Evolutionary conservation across 495 filamentous ascomycete species (phyloP), one percentile per base, ranked within the genome.

Genomic region (Xylaria nigripes): DNA sequence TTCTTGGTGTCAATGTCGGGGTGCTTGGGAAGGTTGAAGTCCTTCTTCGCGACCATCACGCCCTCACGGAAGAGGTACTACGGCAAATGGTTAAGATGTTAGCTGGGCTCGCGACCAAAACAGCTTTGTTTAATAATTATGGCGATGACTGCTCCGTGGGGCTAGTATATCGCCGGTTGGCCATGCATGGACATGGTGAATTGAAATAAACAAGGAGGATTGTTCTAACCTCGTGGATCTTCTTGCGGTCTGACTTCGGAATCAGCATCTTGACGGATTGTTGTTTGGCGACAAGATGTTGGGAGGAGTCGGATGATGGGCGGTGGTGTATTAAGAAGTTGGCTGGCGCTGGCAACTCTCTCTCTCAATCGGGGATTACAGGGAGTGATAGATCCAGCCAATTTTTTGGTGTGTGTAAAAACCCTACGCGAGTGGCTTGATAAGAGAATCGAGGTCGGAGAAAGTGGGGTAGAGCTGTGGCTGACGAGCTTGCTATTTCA

Each of bases 31-130:
- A 88, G 86, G 77, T 93, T 89, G 81, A 84, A 94, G 80, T 98
- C 88, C 81, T 98, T 98, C 81, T 93, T 92, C 64, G 94, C 93
- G 73, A 96, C 92, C 76, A 97, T 86, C 50, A 98, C 93, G 73
- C 93, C 93, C 88, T 98, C 93, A 67, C 92, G 89, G 86, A 98
- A 97, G 84, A 98, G 89, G 84, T 97, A 96, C 86, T 97, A 65
- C 29, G 16, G 24, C 32, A 32, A 40, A 45, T 51, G 50, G 36
- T 61, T 47, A 48, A 49, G 63, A 61, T 53, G 67, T 76, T 67
- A 76, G 73, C 46, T 50, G 32, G 30, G 21, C 45, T 25, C 40
- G 53, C 38, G 45, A 55, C 45, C 24, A 45, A 34, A n/a, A 10
- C n/a, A 29, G 16, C 23, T 1, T 3, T 36, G 19, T 42, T 27